A percentile compares a stretch with the other conserved stretches of the same genome.
These are phyloP conservation scores for Hemileia vastatrix DNA, from an alignment of 1,284 basidiomycete genomes.

Conservation along the genomic window DNA sequence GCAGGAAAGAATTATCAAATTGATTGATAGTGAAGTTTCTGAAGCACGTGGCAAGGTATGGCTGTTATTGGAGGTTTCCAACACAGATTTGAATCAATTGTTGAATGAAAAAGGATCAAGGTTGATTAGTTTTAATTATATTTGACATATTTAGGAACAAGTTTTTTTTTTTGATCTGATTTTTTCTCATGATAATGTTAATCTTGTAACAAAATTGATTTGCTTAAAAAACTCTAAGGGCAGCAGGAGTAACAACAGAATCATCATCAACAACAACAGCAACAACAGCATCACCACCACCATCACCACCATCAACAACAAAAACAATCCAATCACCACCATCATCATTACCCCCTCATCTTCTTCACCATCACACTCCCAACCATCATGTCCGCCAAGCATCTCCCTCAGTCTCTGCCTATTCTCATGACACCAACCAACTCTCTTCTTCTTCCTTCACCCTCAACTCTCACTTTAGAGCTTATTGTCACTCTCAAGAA, in stretches of 20 bases:
- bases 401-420: background rate
- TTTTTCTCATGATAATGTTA: too few relatives aligned
- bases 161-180: too few relatives aligned
- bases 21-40: too few relatives aligned
- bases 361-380: background rate
- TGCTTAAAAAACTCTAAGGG: too few relatives aligned
- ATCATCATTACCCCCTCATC: background rate
- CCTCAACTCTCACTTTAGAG: slow-evolving; percentile 4
- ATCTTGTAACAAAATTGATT: too few relatives aligned
- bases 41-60: slow-evolving; percentile 21
- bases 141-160: slow-evolving; percentile 88
- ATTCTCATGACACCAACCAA: background rate
- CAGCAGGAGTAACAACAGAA: too few relatives aligned
- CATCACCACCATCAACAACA: background rate
- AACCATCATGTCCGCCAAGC: background rate
- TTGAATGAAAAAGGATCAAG: slow-evolving; percentile 70
- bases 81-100: slow-evolving; percentile 71
- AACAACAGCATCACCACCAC: too few relatives aligned
- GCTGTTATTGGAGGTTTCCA: slow-evolving; percentile 80
- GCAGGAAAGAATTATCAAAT: too few relatives aligned
- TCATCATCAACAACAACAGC: too few relatives aligned
- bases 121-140: slow-evolving; percentile 76
- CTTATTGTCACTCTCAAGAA: slow-evolving; percentile 4
- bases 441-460: slow-evolving; percentile 1
- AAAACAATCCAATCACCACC: background rate